A percentile compares a stretch with the other conserved stretches of the same genome.
Conservation (phyloP, 1,139 yeast species). For the Magnusiomyces suaveolens region DNA sequence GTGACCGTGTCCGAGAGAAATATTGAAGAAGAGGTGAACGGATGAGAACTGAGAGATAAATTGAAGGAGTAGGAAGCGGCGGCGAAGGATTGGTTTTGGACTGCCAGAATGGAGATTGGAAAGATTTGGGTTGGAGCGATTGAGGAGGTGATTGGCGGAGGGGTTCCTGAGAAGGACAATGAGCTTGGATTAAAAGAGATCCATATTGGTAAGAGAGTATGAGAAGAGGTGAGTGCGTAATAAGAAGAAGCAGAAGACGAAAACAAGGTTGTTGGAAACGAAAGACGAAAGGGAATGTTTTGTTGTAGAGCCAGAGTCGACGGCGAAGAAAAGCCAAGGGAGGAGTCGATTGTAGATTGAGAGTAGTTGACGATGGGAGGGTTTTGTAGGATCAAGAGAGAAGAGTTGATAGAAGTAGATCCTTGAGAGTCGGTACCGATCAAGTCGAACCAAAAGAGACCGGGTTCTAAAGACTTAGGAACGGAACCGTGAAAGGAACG, state of each 20-base stretch:
- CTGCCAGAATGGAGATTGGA: conserved; percentile 65
- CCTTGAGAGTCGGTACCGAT: conserved; percentile 55
- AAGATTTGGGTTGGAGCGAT: conserved; percentile 80
- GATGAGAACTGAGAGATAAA: conserved; percentile 80
- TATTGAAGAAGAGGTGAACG: conserved; percentile 52
- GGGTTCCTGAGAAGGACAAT: conserved; percentile 72
- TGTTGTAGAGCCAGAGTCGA: conserved; percentile 68
- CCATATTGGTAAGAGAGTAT: conserved; percentile 91
- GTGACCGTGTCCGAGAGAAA: conserved; percentile 50
- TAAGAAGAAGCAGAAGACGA: conserved; percentile 56
- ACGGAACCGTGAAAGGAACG: conserved; percentile 70
- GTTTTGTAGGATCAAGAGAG: conserved; percentile 39
- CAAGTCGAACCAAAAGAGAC: conserved; percentile 39
- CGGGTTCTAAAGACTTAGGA: conserved; percentile 24
- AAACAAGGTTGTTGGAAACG: conserved; percentile 45
- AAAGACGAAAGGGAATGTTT: conserved; percentile 51
- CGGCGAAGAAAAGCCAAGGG: not conserved
- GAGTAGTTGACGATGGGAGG: conserved; percentile 25
- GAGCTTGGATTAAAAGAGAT: conserved; percentile 46
- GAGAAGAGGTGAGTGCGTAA: conserved; percentile 71
- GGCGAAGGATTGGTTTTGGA: conserved; percentile 67
- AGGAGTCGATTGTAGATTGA: not conserved
- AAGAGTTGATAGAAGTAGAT: conserved; percentile 39
- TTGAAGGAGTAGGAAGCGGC: conserved; percentile 63
- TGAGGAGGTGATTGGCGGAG: conserved; percentile 74